phyloP scores from a whole-genome alignment of 2,329 filamentous ascomycete genomes.

The Hypocreales sp. region DNA sequence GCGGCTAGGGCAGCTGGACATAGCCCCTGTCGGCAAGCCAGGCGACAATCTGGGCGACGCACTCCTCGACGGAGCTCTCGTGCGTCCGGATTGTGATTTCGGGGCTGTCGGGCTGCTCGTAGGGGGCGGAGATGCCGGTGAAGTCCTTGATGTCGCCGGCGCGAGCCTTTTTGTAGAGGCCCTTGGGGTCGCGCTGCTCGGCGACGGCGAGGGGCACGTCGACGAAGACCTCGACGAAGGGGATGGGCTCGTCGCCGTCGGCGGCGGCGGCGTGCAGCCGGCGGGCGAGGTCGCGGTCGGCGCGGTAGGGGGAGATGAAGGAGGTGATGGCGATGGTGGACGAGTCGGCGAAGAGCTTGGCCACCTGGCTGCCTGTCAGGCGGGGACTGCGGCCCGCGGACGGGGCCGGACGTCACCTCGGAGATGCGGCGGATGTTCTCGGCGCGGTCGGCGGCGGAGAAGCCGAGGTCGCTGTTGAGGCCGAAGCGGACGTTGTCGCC shows the following conservation, averaged over 20 bases:
- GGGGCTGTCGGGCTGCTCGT: constrained; percentile 73
- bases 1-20: constrained; percentile 13
- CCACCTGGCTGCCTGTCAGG: constrained; percentile 45
- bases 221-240: constrained; percentile 88
- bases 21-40: constrained; percentile 58
- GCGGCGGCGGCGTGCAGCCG: constrained; percentile 53
- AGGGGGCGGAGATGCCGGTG: constrained; percentile 87
- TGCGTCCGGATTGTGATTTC: constrained; percentile 81
- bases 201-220: constrained; percentile 85
- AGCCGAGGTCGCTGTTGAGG: constrained; percentile 93
- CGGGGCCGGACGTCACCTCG: constrained; percentile 39
- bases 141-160: constrained; percentile 94
- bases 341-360: constrained; percentile 89
- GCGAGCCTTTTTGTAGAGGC: constrained; percentile 91
- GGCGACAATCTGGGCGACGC: constrained; percentile 67
- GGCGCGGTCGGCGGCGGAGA: constrained; percentile 81
- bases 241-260: constrained; percentile 50
- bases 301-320: constrained; percentile 91
- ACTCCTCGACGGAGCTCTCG: constrained; percentile 74
- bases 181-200: constrained; percentile 93
- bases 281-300: constrained; percentile 71
- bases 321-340: constrained; percentile 80
- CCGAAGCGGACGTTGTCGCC: constrained; percentile 98
- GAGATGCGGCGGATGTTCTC: constrained; percentile 97
- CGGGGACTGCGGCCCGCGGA: neutral